Conservation (phyloP, 208 protist species). For the Crithidia bombi region DNA sequence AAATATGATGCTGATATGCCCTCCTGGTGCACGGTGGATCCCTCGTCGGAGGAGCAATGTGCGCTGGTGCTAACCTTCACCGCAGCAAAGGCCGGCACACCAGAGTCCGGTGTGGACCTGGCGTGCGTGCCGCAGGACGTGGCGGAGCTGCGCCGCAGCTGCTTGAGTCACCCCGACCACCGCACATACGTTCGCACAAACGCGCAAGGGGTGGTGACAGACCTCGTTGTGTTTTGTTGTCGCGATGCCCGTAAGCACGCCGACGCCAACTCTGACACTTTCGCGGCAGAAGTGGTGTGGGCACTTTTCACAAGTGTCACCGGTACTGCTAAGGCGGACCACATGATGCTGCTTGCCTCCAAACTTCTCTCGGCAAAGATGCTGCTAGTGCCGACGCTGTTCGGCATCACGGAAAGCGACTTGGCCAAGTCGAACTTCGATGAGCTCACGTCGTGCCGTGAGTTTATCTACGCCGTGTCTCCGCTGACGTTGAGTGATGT, state of each 20-base stretch:
- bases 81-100: slow-evolving; percentile 36
- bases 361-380: slow-evolving; percentile 55
- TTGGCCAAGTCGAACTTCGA: slow-evolving; percentile 81
- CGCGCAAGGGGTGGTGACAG: slow-evolving; percentile 24
- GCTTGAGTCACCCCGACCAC: slow-evolving; percentile 34
- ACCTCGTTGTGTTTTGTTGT: slow-evolving; percentile 72
- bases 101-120: slow-evolving; percentile 47
- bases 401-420: slow-evolving; percentile 84
- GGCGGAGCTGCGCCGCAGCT: slow-evolving; percentile 40
- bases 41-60: slow-evolving; percentile 26
- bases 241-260: slow-evolving; percentile 33
- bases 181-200: slow-evolving; percentile 29
- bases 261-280: not conserved
- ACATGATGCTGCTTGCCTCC: slow-evolving; percentile 64
- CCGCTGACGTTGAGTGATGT: slow-evolving; percentile 18
- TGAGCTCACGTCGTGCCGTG: slow-evolving; percentile 48
- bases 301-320: slow-evolving; percentile 67
- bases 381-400: slow-evolving; percentile 72
- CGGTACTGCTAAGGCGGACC: slow-evolving; percentile 61
- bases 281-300: slow-evolving; percentile 60
- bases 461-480: slow-evolving; percentile 72
- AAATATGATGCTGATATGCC: slow-evolving; percentile 37
- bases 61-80: slow-evolving; percentile 45
- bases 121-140: slow-evolving; percentile 38
- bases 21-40: slow-evolving; percentile 29